Conservation (phyloP, 2,329 filamentous ascomycete genomes). For the Akanthomyces muscarius region DNA sequence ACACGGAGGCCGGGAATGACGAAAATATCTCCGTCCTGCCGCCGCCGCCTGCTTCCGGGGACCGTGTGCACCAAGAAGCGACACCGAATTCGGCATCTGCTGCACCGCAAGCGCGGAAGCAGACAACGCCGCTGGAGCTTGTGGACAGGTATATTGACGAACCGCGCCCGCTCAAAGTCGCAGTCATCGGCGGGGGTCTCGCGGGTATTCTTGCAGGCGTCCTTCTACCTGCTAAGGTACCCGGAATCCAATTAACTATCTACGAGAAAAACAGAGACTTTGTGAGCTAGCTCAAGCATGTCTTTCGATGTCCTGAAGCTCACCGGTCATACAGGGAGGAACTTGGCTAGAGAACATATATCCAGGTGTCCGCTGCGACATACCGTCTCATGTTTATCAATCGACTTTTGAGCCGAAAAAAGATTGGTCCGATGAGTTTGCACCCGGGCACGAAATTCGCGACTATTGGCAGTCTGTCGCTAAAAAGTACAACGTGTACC, state of each 20-base stretch:
- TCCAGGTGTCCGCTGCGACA: constrained; percentile 63
- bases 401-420: constrained; percentile 63
- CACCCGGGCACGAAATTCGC: constrained; percentile 62
- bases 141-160: constrained; percentile 35
- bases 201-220: constrained; percentile 52
- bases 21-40: background rate
- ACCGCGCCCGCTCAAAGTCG: constrained; percentile 31
- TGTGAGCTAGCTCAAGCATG: constrained; percentile 37
- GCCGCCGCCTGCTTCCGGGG: background rate
- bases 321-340: constrained; percentile 35
- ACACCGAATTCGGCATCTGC: background rate
- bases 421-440: constrained; percentile 66
- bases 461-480: constrained; percentile 63
- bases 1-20: background rate
- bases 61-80: background rate
- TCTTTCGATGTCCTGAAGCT: constrained; percentile 16
- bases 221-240: constrained; percentile 65
- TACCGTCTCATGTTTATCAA: constrained; percentile 68
- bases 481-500: constrained; percentile 60
- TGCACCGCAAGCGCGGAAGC: background rate
- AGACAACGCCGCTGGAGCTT: background rate
- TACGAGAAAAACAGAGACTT: constrained; percentile 66
- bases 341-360: constrained; percentile 56
- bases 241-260: constrained; percentile 60
- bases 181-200: constrained; percentile 36